Evolutionary conservation across 805 yeast species (phyloP), one percentile per base, ranked within the genome.

Genomic region (Kluyveromyces starmeri): DNA sequence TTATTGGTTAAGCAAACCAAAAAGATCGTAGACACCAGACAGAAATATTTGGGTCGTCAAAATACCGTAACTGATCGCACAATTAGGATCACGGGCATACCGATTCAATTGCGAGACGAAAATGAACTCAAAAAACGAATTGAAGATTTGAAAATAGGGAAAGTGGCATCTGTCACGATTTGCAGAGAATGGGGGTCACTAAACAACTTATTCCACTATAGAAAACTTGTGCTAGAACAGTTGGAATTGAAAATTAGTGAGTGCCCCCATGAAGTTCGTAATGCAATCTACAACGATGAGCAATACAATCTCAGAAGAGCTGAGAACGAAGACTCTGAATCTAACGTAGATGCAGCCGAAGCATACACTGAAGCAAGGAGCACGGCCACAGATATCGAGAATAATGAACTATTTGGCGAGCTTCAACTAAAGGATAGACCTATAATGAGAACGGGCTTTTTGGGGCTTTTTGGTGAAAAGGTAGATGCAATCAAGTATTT

Each of bases 1-100:
- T 65, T 74, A 42, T 59, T 92, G 23, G 70, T 78, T 46, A 64
- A 73, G 11, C 88, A 83, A 47, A 82, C 96, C 0, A 67, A 67
- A 42, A 70, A 73, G 40, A 83, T 89, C 23, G 83, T 89, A 20
- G 62, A 67, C 33, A 78, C 82, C 45, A 71, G 97, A 42, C 97
- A 89, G 58, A 62, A 61, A 34, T 81, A 83, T 50, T 63, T 89
- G 43, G 96, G 97, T 0, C 72, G 70, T 42, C 96, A 88, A 54
- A 81, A 81, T 52, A 78, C 95, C 7, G 70, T 89, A 39, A 84
- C 97, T 0, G 97, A 89, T 64, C 69, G 95, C 53, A 92, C 97
- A 1, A 78, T 92, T 26, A 65, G 89, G 38, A 55, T 89, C 10
- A 76, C 89, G 23, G 97, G 97, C 1, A 84, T 89, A 4, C 96